A percentile compares a stretch with the other conserved stretches of the same genome.
Evolutionary conservation across 306 rosid genomes (phyloP).

Genomic region (barrel medic (Medicago truncatula)): MtrunA17r5.0-ANR NC_053048.1:41203001-41203500

Average conservation of each 20-base stretch:
- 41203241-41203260: not conserved
- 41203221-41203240: not conserved
- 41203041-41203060: not conserved
- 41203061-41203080: not conserved
- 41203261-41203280: not conserved
- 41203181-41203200: not conserved
- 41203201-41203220: not conserved
- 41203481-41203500: conserved; percentile 38
- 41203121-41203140: too few relatives aligned
- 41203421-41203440: conserved; percentile 35
- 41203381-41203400: conserved; percentile 37
- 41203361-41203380: conserved; percentile 28
- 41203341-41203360: conserved; percentile 28
- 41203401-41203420: conserved; percentile 17
- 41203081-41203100: not conserved
- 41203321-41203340: conserved; percentile 34
- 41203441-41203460: conserved; percentile 32
- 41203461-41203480: conserved; percentile 37
- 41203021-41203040: not conserved
- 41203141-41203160: not conserved
- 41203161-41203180: not conserved
- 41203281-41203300: not conserved
- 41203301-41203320: conserved; percentile 22
- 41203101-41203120: too few relatives aligned
- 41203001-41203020: too few relatives aligned